A percentile compares a stretch with the other conserved stretches of the same genome.
Conservation (phyloP, 1,284 basidiomycete species). For the Irpex lacteus region DNA sequence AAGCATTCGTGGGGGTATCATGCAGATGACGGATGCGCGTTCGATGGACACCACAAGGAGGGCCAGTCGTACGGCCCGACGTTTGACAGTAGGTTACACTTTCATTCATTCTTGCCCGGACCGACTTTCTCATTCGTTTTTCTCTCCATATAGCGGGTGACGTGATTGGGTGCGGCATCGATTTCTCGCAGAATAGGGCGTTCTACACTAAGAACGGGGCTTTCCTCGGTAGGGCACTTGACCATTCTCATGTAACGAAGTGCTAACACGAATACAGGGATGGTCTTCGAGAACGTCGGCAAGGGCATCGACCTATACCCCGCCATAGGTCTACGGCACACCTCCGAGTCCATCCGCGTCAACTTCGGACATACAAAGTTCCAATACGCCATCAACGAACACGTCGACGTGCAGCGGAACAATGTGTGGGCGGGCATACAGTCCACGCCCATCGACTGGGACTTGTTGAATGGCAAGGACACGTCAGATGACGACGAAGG, state of each 20-base stretch:
- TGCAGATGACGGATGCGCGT: conserved; percentile 84
- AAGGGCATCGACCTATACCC: conserved; percentile 68
- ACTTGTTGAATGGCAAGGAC: conserved; percentile 25
- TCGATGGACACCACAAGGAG: conserved; percentile 70
- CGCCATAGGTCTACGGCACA: conserved; percentile 82
- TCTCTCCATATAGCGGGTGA: conserved; percentile 61
- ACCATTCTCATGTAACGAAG: background rate
- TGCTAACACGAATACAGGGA: conserved; percentile 38
- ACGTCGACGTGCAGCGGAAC: conserved; percentile 67
- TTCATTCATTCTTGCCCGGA: background rate
- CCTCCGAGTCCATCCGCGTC: conserved; percentile 67
- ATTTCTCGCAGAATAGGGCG: conserved; percentile 73
- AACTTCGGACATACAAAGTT: conserved; percentile 89
- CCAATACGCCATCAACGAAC: conserved; percentile 82
- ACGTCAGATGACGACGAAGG: conserved; percentile 14
- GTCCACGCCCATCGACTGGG: conserved; percentile 38
- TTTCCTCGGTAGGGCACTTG: conserved; percentile 57
- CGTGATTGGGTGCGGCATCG: conserved; percentile 85
- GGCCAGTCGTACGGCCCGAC: conserved; percentile 75
- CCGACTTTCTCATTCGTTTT: background rate
- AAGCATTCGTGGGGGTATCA: conserved; percentile 91
- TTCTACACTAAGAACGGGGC: conserved; percentile 92
- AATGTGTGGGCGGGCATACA: conserved; percentile 64
- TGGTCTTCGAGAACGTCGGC: conserved; percentile 74
- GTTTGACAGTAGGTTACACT: conserved; percentile 59